A percentile compares a stretch with the other conserved stretches of the same genome.
phyloP scores from a whole-genome alignment of 371 early-diverging fungal species.

The Mortierella sp. region DNA sequence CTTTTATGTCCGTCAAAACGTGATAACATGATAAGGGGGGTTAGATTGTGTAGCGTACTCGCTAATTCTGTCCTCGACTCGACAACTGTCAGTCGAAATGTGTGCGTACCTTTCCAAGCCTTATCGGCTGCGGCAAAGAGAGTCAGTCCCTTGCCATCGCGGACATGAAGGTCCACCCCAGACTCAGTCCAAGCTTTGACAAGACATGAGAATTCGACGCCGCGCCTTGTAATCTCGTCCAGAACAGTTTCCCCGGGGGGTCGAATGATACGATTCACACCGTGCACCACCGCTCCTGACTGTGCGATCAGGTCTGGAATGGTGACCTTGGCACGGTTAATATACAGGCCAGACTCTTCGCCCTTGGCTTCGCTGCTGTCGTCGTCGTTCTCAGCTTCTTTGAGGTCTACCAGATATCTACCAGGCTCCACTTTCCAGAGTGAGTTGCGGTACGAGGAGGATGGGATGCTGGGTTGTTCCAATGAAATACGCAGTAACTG shows the following conservation, averaged over 20 bases:
- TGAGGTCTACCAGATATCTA: slow-evolving; percentile 7
- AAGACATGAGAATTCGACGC: slow-evolving; percentile 17
- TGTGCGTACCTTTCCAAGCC: slow-evolving; percentile 43
- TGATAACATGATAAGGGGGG: no score
- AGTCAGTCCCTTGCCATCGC: slow-evolving; percentile 37
- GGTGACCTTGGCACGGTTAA: slow-evolving; percentile 37
- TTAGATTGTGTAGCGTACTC: neutral
- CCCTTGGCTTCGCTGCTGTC: neutral
- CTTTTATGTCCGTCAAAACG: slow-evolving; percentile 1
- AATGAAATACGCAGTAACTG: slow-evolving; percentile 42
- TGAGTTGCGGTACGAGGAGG: slow-evolving; percentile 4
- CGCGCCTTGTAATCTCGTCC: slow-evolving; percentile 32
- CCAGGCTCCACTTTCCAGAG: slow-evolving; percentile 17
- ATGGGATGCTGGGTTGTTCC: slow-evolving; percentile 21
- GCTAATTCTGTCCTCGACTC: no score
- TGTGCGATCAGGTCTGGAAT: slow-evolving; percentile 20
- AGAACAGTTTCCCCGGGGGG: slow-evolving; percentile 36
- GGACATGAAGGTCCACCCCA: slow-evolving; percentile 22
- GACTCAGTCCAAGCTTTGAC: slow-evolving; percentile 33
- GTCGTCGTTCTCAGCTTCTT: neutral
- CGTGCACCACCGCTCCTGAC: slow-evolving; percentile 41
- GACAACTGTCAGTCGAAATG: no score
- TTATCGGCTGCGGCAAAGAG: slow-evolving; percentile 41
- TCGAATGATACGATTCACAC: slow-evolving; percentile 30
- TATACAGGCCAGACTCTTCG: neutral